Evolutionary conservation across 164 flowering plant species (phyloP).

Genomic region (Protea cynaroides): DNA sequence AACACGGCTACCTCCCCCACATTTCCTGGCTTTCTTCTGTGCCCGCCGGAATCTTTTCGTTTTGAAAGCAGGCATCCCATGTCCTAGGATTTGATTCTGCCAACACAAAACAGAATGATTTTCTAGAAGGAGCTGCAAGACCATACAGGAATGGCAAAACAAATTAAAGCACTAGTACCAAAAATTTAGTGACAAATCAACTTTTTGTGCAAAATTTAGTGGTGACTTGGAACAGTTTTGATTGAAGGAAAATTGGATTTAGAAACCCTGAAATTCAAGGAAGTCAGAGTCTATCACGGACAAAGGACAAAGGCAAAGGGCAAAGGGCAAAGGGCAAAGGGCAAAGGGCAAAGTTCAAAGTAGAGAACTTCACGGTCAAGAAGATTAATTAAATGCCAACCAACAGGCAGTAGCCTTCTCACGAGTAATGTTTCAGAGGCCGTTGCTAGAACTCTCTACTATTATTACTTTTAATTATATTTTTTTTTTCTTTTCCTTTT

Average conservation of each 20-base stretch:
- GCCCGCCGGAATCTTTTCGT: constrained; percentile 53
- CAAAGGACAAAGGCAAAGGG: too few relatives aligned
- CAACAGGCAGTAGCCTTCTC: constrained; percentile 3
- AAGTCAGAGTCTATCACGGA: too few relatives aligned
- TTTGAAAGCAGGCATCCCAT: constrained; percentile 82
- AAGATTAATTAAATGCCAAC: not conserved
- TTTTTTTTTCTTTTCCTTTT: too few relatives aligned
- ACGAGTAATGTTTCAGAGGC: not conserved
- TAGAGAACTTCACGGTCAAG: not conserved
- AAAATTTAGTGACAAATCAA: not conserved
- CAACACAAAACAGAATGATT: constrained; percentile 2
- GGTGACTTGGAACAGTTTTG: too few relatives aligned
- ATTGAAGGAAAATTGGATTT: not conserved
- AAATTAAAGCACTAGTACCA: not conserved
- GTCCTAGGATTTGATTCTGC: constrained; percentile 27
- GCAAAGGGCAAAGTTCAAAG: constrained; percentile 5
- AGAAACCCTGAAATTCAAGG: not conserved
- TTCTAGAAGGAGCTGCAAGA: not conserved
- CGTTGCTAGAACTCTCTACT: not conserved
- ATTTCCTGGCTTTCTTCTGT: constrained; percentile 54
- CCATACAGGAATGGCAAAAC: not conserved
- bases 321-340: too few relatives aligned
- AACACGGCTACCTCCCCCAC: constrained; percentile 74
- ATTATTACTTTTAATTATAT: too few relatives aligned
- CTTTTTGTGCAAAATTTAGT: not conserved